Conservation (phyloP, 352 stramenopile genomes). For the Globisporangium paddicum region DNA sequence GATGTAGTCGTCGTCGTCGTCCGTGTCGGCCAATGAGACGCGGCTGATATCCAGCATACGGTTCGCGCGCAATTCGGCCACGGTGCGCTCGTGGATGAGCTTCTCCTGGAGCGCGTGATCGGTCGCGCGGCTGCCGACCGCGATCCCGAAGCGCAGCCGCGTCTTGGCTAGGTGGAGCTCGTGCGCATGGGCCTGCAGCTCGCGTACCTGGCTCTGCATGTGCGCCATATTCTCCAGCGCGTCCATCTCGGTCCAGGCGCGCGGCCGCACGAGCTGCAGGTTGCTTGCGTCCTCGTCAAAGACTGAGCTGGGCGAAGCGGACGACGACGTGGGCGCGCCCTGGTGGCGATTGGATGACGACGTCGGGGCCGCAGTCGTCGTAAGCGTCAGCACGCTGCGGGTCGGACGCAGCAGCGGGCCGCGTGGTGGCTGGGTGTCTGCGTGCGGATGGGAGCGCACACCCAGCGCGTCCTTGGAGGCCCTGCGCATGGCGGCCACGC, state of each 20-base stretch:
- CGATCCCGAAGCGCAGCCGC: constrained; percentile 49
- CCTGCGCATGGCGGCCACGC: neutral
- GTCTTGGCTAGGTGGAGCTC: constrained; percentile 57
- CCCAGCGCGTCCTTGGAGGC: neutral
- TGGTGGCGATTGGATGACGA: neutral
- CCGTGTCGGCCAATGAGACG: constrained; percentile 30
- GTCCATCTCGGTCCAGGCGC: constrained; percentile 63
- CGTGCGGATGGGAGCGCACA: neutral
- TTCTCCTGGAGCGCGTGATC: constrained; percentile 36
- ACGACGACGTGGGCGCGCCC: constrained; percentile 16
- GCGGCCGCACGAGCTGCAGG: constrained; percentile 22
- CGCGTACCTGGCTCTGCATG: constrained; percentile 67
- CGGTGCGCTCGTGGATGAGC: constrained; percentile 24
- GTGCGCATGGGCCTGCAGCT: constrained; percentile 61
- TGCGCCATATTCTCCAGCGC: constrained; percentile 41
- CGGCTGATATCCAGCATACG: constrained; percentile 68
- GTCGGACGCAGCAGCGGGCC: constrained; percentile 7
- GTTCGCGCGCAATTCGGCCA: constrained; percentile 43
- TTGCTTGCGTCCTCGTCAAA: constrained; percentile 4
- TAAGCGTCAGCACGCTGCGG: constrained; percentile 9
- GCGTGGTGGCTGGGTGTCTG: constrained; percentile 18
- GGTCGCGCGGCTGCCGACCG: constrained; percentile 34
- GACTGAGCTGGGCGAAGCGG: constrained; percentile 5
- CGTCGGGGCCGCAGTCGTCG: neutral
- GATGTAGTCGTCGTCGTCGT: constrained; percentile 27